These are phyloP conservation scores for Schwanniomyces yamadae DNA, from an alignment of 805 yeast genomes.

Conservation along the genomic window DNA sequence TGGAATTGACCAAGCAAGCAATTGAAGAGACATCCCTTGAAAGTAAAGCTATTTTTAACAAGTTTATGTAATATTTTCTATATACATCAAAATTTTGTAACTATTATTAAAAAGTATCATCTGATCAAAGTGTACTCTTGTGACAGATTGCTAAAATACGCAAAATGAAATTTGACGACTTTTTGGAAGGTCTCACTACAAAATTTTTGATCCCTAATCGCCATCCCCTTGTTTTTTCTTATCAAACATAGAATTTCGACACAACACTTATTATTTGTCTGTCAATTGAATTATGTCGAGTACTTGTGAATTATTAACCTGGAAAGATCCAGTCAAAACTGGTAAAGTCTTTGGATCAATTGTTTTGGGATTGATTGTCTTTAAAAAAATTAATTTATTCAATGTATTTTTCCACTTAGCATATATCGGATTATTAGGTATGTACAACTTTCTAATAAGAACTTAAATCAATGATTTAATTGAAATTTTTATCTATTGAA, in stretches of 20 bases:
- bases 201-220: constrained; percentile 9
- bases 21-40: background rate
- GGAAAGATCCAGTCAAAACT: constrained; percentile 75
- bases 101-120: too few species aligned
- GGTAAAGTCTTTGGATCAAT: constrained; percentile 73
- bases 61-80: background rate
- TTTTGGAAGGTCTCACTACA: background rate
- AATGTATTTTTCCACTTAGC: constrained; percentile 60
- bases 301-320: constrained; percentile 49
- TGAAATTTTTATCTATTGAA: background rate
- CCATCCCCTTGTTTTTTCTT: constrained; percentile 5
- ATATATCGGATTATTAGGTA: constrained; percentile 53
- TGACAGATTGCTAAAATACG: constrained; percentile 5
- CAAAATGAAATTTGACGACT: constrained; percentile 1
- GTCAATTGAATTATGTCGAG: constrained; percentile 3
- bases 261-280: background rate
- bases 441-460: constrained; percentile 13
- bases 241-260: too few species aligned
- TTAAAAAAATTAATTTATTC: constrained; percentile 63
- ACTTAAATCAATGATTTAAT: background rate
- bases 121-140: constrained; percentile 5
- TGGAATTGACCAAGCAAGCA: constrained; percentile 4
- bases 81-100: too few species aligned
- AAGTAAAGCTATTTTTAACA: background rate
- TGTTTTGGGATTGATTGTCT: constrained; percentile 50